These are phyloP conservation scores for Chaetomium fimeti DNA, from an alignment of 495 filamentous ascomycete species.

Conservation along the genomic window DNA sequence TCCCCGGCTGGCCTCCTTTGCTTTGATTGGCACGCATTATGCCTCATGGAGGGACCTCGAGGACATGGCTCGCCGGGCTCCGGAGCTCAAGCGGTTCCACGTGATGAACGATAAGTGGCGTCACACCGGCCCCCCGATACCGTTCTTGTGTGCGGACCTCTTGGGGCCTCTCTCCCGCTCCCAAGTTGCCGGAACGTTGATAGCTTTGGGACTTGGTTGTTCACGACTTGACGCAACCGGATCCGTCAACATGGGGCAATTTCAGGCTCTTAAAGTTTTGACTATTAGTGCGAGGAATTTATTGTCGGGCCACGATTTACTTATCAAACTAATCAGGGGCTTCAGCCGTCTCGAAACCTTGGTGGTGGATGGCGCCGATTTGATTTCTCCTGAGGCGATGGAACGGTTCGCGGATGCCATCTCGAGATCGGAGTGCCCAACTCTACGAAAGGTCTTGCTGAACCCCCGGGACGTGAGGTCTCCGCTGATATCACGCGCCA, in stretches of 20 bases:
- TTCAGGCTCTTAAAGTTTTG: background rate
- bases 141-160: background rate
- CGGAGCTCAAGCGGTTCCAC: background rate
- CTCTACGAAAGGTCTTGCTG: background rate
- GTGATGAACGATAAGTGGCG: background rate
- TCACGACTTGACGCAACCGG: background rate
- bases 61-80: background rate
- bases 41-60: background rate
- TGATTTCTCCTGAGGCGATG: background rate
- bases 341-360: background rate
- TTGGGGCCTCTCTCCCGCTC: background rate
- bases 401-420: background rate
- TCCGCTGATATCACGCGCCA: background rate
- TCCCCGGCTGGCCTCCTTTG: background rate
- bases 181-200: background rate
- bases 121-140: no score
- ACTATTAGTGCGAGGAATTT: background rate
- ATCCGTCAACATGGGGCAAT: background rate
- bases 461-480: background rate
- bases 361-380: background rate
- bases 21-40: background rate
- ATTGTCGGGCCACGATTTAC: background rate
- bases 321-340: background rate
- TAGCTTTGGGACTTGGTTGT: background rate
- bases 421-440: background rate